phyloP scores from a whole-genome alignment of 139 green algal genomes.

The Chlamydomonas schloesseri region DNA sequence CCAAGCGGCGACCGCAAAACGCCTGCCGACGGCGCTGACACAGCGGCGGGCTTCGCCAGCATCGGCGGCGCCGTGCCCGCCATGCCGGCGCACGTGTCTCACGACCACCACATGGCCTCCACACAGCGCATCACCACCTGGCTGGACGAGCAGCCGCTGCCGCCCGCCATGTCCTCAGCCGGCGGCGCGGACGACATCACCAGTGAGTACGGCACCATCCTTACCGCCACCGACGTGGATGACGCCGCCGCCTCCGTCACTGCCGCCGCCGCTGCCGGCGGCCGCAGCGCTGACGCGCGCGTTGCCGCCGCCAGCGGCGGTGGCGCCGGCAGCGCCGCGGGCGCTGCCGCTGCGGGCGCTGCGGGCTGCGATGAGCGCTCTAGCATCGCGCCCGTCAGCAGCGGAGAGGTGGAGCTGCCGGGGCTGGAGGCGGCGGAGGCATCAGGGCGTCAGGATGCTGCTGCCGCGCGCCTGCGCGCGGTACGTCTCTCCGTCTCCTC shows the following conservation, averaged over 20 bases:
- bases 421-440: background rate
- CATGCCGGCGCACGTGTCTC: background rate
- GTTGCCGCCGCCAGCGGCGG: too few relatives aligned
- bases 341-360: too few relatives aligned
- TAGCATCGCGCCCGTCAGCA: background rate
- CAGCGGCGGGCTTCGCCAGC: background rate
- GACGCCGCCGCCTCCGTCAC: background rate
- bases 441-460: too few relatives aligned
- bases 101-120: background rate
- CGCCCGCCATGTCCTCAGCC: conserved; percentile 1
- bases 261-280: background rate
- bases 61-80: background rate
- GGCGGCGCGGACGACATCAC: conserved; percentile 15
- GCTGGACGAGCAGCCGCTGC: conserved; percentile 29
- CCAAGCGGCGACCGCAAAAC: background rate
- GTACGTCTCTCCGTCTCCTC: background rate
- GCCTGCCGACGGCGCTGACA: background rate
- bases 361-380: too few relatives aligned
- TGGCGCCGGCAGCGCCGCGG: background rate
- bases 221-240: background rate
- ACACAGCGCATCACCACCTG: conserved; percentile 19
- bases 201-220: background rate
- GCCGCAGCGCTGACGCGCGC: background rate
- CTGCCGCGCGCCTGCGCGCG: background rate
- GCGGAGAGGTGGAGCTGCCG: background rate